Conservation (phyloP, 306 rosid species). For the Ziziphus jujuba region DNA sequence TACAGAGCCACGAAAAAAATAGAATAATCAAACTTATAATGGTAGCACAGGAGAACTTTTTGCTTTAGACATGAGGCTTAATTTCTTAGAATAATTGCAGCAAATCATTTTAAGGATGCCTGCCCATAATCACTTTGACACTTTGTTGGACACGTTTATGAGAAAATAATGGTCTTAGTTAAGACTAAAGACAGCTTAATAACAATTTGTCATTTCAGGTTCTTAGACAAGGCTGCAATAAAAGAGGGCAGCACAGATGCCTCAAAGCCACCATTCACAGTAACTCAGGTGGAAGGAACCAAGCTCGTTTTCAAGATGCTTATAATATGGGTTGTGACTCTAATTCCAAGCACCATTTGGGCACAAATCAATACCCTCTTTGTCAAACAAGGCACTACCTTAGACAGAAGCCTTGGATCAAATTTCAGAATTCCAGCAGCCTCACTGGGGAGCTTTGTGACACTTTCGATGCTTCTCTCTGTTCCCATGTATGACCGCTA, state of each 20-base stretch:
- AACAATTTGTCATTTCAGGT: conserved; percentile 32
- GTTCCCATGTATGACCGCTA: conserved; percentile 62
- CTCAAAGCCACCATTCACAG: conserved; percentile 49
- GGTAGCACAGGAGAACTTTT: no score
- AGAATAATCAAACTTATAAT: no score
- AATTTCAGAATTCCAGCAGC: conserved; percentile 52
- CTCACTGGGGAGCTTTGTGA: conserved; percentile 56
- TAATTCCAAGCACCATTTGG: conserved; percentile 73
- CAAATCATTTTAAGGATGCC: no score
- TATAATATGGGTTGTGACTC: conserved; percentile 64
- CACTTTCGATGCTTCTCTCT: conserved; percentile 51
- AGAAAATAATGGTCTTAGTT: no score
- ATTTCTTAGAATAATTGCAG: no score
- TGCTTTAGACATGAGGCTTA: no score
- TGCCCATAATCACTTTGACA: no score
- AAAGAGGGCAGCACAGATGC: conserved; percentile 27
- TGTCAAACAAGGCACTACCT: conserved; percentile 66
- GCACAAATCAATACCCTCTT: conserved; percentile 70
- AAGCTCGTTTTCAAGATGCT: conserved; percentile 59
- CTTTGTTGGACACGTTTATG: no score
- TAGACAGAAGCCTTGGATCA: conserved; percentile 35
- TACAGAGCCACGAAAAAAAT: no score
- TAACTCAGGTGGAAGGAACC: conserved; percentile 67
- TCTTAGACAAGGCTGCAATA: conserved; percentile 75
- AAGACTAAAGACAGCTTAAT: no score